Conservation (phyloP, 495 filamentous ascomycete genomes). For the Penicillium steckii region DNA sequence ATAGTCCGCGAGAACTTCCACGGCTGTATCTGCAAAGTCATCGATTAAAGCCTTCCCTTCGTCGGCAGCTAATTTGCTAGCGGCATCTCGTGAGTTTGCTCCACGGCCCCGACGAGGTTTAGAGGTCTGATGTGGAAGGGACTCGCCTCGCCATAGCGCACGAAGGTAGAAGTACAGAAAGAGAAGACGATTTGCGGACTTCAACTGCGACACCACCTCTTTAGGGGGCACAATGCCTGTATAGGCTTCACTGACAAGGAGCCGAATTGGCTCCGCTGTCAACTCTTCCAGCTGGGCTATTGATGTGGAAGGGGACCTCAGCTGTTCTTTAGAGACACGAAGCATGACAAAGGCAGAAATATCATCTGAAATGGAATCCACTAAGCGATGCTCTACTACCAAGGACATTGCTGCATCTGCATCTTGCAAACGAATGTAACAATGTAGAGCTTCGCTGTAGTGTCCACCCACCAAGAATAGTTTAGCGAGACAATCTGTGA, state of each 20-base stretch:
- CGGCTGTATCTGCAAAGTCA: constrained; percentile 78
- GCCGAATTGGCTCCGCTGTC: constrained; percentile 74
- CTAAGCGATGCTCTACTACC: constrained; percentile 78
- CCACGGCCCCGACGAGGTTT: constrained; percentile 41
- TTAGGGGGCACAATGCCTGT: constrained; percentile 81
- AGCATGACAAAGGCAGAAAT: constrained; percentile 86
- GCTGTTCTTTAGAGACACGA: constrained; percentile 71
- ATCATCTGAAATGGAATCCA: constrained; percentile 83
- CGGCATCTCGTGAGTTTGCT: constrained; percentile 38
- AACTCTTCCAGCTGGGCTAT: constrained; percentile 70
- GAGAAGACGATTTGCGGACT: constrained; percentile 49
- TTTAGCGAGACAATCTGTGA: constrained; percentile 79
- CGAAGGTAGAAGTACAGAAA: constrained; percentile 93
- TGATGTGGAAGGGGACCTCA: constrained; percentile 54
- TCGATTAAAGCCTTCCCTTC: constrained; percentile 79
- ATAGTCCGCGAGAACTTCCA: constrained; percentile 81
- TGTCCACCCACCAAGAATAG: constrained; percentile 77
- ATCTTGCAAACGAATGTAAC: constrained; percentile 88
- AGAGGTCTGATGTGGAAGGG: constrained; percentile 37
- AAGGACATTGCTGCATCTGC: constrained; percentile 83
- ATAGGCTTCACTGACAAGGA: constrained; percentile 88
- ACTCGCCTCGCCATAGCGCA: constrained; percentile 76
- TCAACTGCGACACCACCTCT: constrained; percentile 73
- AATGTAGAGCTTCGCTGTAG: constrained; percentile 77
- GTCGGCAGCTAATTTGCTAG: constrained; percentile 46